Percentiles rank a stretch among this genome's conserved stretches.
These are phyloP conservation scores for Metschnikowia colocasiae DNA, from an alignment of 805 yeast genomes.

Conservation along the genomic window DNA sequence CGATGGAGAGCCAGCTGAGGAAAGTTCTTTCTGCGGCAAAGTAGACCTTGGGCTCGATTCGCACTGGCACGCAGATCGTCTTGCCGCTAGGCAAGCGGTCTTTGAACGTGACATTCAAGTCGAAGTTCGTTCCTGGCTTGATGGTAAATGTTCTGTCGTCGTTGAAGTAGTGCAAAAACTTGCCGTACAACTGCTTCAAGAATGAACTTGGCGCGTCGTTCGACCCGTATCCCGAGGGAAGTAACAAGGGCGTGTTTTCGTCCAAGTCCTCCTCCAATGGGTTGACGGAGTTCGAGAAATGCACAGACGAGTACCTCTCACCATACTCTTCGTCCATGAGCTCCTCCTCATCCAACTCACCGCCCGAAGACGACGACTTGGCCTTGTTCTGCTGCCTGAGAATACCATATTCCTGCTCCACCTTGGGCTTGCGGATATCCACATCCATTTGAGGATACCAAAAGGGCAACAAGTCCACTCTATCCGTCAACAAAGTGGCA, in stretches of 20 bases:
- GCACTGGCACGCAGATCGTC: slow-evolving; percentile 83
- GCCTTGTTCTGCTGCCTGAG: slow-evolving; percentile 40
- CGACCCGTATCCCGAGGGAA: slow-evolving; percentile 33
- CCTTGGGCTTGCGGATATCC: slow-evolving; percentile 87
- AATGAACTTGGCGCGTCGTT: slow-evolving; percentile 31
- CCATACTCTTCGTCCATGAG: slow-evolving; percentile 35
- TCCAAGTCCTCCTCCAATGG: slow-evolving; percentile 51
- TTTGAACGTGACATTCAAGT: slow-evolving; percentile 42
- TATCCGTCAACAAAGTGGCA: slow-evolving; percentile 84
- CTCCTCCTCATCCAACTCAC: slow-evolving; percentile 69
- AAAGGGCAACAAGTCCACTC: slow-evolving; percentile 82
- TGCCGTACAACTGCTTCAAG: slow-evolving; percentile 30
- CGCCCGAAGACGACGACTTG: slow-evolving; percentile 46
- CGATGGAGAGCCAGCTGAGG: slow-evolving; percentile 89
- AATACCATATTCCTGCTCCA: slow-evolving; percentile 58
- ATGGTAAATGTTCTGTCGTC: slow-evolving; percentile 45
- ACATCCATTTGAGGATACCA: slow-evolving; percentile 98
- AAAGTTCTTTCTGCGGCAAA: slow-evolving; percentile 97
- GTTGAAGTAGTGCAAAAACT: slow-evolving; percentile 39
- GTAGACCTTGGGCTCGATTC: slow-evolving; percentile 98
- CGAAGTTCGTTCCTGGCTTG: slow-evolving; percentile 43
- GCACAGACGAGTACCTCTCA: slow-evolving; percentile 33
- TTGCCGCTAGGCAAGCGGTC: slow-evolving; percentile 84
- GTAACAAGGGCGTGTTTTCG: slow-evolving; percentile 41
- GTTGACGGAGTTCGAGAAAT: slow-evolving; percentile 43